These are phyloP conservation scores for Globisporangium paddicum DNA, from an alignment of 352 stramenopile species.

Conservation along the genomic window DNA sequence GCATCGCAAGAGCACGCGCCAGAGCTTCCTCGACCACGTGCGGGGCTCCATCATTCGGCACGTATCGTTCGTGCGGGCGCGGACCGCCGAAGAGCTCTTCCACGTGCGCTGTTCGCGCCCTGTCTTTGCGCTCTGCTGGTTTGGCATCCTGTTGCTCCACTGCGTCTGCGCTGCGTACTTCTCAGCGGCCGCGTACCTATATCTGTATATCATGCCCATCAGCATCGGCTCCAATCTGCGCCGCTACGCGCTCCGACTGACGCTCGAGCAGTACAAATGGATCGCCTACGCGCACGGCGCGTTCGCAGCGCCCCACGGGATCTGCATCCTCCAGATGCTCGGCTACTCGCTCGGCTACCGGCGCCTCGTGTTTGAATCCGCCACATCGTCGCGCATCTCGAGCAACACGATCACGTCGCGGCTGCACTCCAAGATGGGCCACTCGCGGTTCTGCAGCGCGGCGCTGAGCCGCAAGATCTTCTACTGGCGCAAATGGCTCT, in stretches of 20 bases:
- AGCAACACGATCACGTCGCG: not conserved
- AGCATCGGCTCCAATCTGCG: slow-evolving; percentile 15
- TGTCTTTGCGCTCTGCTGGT: slow-evolving; percentile 12
- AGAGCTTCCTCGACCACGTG: not conserved
- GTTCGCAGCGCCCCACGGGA: slow-evolving; percentile 9
- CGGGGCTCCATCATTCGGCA: not conserved
- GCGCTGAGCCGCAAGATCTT: not conserved
- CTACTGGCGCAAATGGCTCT: slow-evolving; percentile 16
- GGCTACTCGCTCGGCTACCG: slow-evolving; percentile 10
- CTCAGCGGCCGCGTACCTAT: slow-evolving; percentile 10
- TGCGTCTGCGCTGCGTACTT: slow-evolving; percentile 13
- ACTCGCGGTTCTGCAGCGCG: not conserved
- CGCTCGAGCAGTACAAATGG: slow-evolving; percentile 6
- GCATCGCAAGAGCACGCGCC: not conserved
- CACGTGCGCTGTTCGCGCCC: slow-evolving; percentile 7
- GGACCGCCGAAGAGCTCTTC: slow-evolving; percentile 4
- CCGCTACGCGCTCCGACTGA: slow-evolving; percentile 9
- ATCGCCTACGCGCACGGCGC: slow-evolving; percentile 9
- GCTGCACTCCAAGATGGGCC: not conserved
- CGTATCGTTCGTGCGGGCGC: not conserved
- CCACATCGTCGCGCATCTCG: slow-evolving; percentile 4
- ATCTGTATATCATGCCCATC: slow-evolving; percentile 15
- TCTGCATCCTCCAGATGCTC: slow-evolving; percentile 13
- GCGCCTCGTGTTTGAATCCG: slow-evolving; percentile 5
- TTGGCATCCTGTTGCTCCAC: slow-evolving; percentile 6